Evolutionary conservation across 495 filamentous ascomycete genomes (phyloP).

Genomic region (Pyronema domesticum): DNA sequence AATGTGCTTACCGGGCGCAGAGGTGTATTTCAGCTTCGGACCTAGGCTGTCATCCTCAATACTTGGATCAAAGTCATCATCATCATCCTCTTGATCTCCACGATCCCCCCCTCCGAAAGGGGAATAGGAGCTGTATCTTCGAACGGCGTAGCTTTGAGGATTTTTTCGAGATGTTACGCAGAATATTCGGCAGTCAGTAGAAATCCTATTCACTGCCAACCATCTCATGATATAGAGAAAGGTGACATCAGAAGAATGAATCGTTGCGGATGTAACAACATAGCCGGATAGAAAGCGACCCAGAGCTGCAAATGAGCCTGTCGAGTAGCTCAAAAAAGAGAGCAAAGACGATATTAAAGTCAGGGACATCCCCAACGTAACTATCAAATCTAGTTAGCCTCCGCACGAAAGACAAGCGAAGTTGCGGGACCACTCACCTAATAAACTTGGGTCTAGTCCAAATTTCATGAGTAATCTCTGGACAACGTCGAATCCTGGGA

Average conservation of each 20-base stretch:
- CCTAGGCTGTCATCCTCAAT: constrained; percentile 22
- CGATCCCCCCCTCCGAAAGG: constrained; percentile 18
- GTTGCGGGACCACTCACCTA: constrained; percentile 14
- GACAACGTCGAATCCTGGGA: constrained; percentile 22
- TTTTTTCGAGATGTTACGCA: constrained; percentile 25
- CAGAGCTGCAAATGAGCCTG: constrained; percentile 19
- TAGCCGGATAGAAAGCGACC: constrained; percentile 24
- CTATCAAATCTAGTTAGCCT: constrained; percentile 5
- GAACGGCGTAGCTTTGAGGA: constrained; percentile 22
- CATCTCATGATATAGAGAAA: constrained; percentile 24
- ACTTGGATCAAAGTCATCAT: constrained; percentile 11
- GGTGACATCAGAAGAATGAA: constrained; percentile 25
- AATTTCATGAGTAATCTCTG: constrained; percentile 20
- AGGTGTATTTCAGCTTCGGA: constrained; percentile 24
- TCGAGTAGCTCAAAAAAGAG: constrained; percentile 21
- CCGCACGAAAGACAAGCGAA: neutral
- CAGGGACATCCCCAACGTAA: constrained; percentile 23
- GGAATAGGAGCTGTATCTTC: constrained; percentile 22
- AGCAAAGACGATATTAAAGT: constrained; percentile 22
- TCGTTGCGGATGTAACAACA: constrained; percentile 23
- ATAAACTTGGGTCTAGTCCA: constrained; percentile 19
- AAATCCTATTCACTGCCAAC: constrained; percentile 20
- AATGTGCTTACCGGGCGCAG: constrained; percentile 19
- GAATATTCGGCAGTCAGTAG: constrained; percentile 24
- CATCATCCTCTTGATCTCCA: constrained; percentile 18